These are phyloP conservation scores for Aspergillus sp. DNA, from an alignment of 2,329 filamentous ascomycete genomes.

Conservation along the genomic window DNA sequence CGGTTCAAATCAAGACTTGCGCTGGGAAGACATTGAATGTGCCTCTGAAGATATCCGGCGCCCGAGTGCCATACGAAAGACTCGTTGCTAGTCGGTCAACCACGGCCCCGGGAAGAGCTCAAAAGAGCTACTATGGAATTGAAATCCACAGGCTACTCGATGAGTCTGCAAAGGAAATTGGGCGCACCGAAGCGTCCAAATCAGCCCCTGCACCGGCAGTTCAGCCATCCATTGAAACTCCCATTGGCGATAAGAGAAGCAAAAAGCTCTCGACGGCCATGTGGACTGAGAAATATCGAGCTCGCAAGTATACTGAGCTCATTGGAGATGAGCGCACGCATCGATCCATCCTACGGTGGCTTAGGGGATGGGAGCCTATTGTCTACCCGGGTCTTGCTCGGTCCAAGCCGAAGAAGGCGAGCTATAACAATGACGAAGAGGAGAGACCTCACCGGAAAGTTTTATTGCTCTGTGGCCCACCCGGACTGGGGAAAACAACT, in stretches of 20 bases:
- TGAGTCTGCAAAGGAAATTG: constrained; percentile 63
- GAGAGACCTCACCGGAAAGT: constrained; percentile 85
- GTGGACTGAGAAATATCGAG: constrained; percentile 98
- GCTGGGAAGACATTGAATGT: constrained; percentile 50
- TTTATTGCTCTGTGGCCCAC: constrained; percentile 83
- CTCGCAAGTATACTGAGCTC: constrained; percentile 85
- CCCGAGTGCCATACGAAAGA: constrained; percentile 51
- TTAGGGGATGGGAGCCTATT: constrained; percentile 89
- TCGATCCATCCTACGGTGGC: constrained; percentile 82
- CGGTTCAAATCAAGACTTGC: constrained; percentile 46
- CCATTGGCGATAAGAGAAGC: constrained; percentile 20
- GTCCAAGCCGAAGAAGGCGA: constrained; percentile 54
- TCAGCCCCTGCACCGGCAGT: constrained; percentile 21
- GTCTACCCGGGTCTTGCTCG: constrained; percentile 80
- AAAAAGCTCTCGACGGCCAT: constrained; percentile 48
- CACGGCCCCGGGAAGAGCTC: constrained; percentile 53
- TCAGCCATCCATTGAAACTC: constrained; percentile 35
- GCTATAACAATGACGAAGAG: constrained; percentile 50
- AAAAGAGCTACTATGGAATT: constrained; percentile 80
- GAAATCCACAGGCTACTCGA: constrained; percentile 83
- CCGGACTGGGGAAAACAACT: constrained; percentile 93
- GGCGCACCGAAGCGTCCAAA: constrained; percentile 31
- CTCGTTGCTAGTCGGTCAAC: constrained; percentile 55
- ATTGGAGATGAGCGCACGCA: constrained; percentile 95
- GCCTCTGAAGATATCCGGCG: constrained; percentile 35